These are phyloP conservation scores for Pluteus cervinus DNA, from an alignment of 768 basidiomycete genomes.

Conservation along the genomic window DNA sequence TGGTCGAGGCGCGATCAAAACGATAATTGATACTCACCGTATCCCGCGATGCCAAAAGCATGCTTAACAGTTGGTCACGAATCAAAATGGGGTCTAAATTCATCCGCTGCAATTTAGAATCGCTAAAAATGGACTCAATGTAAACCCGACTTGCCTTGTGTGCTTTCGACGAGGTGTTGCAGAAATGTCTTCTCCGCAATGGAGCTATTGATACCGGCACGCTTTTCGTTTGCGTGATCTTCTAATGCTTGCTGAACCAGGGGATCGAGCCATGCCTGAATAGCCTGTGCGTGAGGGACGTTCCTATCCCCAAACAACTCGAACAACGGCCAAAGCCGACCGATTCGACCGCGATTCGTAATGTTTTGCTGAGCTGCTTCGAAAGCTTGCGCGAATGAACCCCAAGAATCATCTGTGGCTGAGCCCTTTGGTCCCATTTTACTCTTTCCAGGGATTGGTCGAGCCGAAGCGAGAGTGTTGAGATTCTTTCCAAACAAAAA, in stretches of 20 bases:
- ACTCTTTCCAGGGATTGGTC: conserved; percentile 43
- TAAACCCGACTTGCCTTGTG: conserved; percentile 44
- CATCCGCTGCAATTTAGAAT: background rate
- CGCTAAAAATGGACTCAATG: too few relatives aligned
- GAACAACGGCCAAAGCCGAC: conserved; percentile 54
- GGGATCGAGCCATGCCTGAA: conserved; percentile 59
- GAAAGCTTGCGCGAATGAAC: conserved; percentile 55
- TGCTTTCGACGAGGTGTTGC: conserved; percentile 60
- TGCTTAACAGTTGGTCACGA: conserved; percentile 72
- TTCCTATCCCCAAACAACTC: conserved; percentile 55
- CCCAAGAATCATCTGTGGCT: conserved; percentile 54
- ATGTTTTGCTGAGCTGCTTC: conserved; percentile 48
- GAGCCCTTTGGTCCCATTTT: conserved; percentile 53
- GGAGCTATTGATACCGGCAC: conserved; percentile 29
- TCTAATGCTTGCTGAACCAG: conserved; percentile 49
- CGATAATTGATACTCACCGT: conserved; percentile 41
- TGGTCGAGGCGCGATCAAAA: background rate
- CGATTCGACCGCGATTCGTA: conserved; percentile 43
- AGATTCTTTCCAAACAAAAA: conserved; percentile 67
- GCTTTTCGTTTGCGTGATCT: conserved; percentile 32
- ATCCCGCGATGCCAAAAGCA: conserved; percentile 73
- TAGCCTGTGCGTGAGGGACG: conserved; percentile 38
- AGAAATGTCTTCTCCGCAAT: conserved; percentile 57
- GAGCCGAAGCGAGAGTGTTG: conserved; percentile 48
- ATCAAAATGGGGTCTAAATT: conserved; percentile 55